Base-by-base conservation (phyloP, 75 land plant genomes). In the Pinus tabuliformis region DNA sequence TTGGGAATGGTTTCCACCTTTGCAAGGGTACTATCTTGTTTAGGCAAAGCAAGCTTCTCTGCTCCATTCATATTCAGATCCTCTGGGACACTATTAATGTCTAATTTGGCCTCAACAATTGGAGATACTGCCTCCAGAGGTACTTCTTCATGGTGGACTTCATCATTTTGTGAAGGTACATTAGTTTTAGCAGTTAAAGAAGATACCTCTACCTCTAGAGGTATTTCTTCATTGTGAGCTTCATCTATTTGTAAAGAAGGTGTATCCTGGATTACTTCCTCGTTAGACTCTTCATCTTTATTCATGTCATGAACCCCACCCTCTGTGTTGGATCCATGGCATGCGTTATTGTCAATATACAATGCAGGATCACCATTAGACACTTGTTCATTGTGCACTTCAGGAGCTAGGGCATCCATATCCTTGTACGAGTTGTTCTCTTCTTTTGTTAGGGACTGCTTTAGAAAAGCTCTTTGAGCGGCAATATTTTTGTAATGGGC, bases 401-500 rank as follows among this genome's bases (percentile, higher is more conserved):
- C 66, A 63, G 66, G 30, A 30, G 66, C 4, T 63, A 26, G 16
- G 33, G 28, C 28, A 28, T 63, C 66, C 66, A 63, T 63, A 33
- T 28, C 39, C 66, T 63, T 3, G 20, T 15, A 63, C 39, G 30
- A 39, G 66, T 33, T 1, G 30, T 13, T 30, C 3, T 63, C 17
- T 63, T 63, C 66, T 45, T 45, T 7, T 45, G 49, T 45, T n/a
- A 45, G 13, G 36, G 73, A 42, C 56, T 70, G 56, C 49, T 42
- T 56, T 21, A 70, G 81, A 52, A 76, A 58, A 52, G 60, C 81
- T 66, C 82, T 85, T 20, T 79, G 49, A 21, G 76, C 79, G 57
- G 79, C 73, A 60, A 82, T 45, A 14, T 58, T 83, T 56, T 22
- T 77, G 64, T 86, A 86, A 37, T 77, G 71, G 45, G 80, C 83